Evolutionary conservation across 441 rosid genomes (phyloP).

Genomic region (Erodium trifolium): DNA sequence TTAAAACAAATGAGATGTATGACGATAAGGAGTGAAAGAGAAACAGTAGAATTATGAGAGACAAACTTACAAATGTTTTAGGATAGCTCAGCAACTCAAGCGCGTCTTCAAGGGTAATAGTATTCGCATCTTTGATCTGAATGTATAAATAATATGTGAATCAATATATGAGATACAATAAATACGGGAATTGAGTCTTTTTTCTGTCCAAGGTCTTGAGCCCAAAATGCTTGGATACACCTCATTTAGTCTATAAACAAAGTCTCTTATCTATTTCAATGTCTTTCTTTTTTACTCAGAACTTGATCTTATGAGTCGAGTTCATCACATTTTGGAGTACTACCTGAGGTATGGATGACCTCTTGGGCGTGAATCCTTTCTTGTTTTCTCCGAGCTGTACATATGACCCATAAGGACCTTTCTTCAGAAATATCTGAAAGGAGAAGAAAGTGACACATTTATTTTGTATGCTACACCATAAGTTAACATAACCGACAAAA

Average conservation of each 20-base stretch:
- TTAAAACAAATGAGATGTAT: constrained; percentile 2
- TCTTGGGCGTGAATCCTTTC: constrained; percentile 11
- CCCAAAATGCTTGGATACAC: no score
- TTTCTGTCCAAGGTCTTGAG: no score
- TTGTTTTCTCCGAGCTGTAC: constrained; percentile 7
- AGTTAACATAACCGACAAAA: not conserved
- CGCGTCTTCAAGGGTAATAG: not conserved
- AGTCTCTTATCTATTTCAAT: not conserved
- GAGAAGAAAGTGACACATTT: not conserved
- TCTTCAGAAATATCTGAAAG: constrained; percentile 6
- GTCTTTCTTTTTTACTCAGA: not conserved
- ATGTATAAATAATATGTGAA: not conserved
- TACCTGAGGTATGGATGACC: constrained; percentile 8
- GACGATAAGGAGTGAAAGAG: not conserved
- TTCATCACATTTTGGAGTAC: not conserved
- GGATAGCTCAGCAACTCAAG: constrained; percentile 7
- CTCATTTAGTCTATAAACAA: not conserved
- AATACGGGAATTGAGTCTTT: not conserved
- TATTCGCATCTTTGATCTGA: not conserved
- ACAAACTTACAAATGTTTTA: constrained; percentile 8
- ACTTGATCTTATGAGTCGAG: constrained; percentile 1
- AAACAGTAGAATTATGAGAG: not conserved
- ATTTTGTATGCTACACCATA: not conserved
- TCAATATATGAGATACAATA: not conserved
- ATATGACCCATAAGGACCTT: constrained; percentile 7